These are phyloP conservation scores for Salinomyces thailandicus DNA, from an alignment of 2,329 filamentous ascomycete species.

Conservation along the genomic window DNA sequence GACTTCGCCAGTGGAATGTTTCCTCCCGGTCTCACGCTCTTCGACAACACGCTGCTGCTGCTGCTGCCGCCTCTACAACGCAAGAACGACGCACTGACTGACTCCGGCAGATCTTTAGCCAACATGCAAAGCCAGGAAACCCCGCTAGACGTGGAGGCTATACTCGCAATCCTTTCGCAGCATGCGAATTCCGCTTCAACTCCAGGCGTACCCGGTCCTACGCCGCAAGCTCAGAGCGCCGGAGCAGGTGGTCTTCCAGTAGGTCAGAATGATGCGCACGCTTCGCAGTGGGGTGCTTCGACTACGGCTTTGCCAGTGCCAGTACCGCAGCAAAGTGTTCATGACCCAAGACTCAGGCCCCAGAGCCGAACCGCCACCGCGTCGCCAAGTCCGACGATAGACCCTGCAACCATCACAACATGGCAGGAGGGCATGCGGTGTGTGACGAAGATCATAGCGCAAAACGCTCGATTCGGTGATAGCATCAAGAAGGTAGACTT, in stretches of 20 bases:
- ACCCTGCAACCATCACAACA: conserved; percentile 38
- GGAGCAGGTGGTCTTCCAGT: too few relatives aligned
- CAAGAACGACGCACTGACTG: too few relatives aligned
- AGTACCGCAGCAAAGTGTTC: neutral
- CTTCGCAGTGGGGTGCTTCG: neutral
- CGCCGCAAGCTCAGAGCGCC: too few relatives aligned
- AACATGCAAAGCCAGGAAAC: too few relatives aligned
- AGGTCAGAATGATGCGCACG: too few relatives aligned
- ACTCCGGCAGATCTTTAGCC: too few relatives aligned
- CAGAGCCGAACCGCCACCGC: conserved; percentile 14
- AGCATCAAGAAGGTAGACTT: conserved; percentile 31
- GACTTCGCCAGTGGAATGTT: too few relatives aligned
- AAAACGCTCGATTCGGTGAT: conserved; percentile 33
- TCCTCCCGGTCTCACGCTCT: too few relatives aligned
- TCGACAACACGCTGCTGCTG: too few relatives aligned
- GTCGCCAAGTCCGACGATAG: conserved; percentile 25
- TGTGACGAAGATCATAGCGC: conserved; percentile 36
- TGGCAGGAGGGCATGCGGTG: conserved; percentile 39
- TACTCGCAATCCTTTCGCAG: conserved; percentile 26
- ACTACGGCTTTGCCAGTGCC: neutral
- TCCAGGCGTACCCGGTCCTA: neutral
- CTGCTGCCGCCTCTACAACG: too few relatives aligned
- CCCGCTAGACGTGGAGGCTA: conserved; percentile 23
- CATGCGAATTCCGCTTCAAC: conserved; percentile 8
- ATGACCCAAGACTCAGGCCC: conserved; percentile 16